Conservation (phyloP, 2,329 filamentous ascomycete genomes). For the Trichoderma atroviride region DNA sequence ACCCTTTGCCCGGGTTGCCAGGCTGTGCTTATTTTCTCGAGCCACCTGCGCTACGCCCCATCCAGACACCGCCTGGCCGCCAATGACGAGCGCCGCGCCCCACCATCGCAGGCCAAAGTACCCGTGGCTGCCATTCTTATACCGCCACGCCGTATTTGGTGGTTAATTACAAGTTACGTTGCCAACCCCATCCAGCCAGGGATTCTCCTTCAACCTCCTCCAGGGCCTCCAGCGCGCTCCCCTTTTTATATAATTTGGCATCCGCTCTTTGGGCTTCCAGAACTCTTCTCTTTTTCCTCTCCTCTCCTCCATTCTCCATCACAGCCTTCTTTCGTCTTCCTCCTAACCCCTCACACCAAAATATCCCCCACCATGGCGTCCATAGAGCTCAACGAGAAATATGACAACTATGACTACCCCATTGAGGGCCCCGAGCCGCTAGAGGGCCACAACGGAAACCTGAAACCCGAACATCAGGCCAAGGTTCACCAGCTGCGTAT, state of each 20-base stretch:
- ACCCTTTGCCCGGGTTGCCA: neutral
- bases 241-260: constrained; percentile 21
- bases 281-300: neutral
- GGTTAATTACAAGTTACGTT: constrained; percentile 26
- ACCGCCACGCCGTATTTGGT: constrained; percentile 26
- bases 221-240: neutral
- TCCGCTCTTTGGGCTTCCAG: constrained; percentile 15
- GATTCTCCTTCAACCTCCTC: constrained; percentile 23
- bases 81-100: constrained; percentile 10
- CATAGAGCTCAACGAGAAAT: constrained; percentile 78
- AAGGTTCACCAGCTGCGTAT: constrained; percentile 83
- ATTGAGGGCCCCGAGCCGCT: constrained; percentile 70
- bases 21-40: neutral
- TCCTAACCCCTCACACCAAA: constrained; percentile 22
- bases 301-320: neutral
- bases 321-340: neutral
- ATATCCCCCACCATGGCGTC: constrained; percentile 47
- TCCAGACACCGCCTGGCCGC: constrained; percentile 21
- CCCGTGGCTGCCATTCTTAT: constrained; percentile 16
- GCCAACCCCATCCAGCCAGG: constrained; percentile 20
- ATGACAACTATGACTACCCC: constrained; percentile 95
- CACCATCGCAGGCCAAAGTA: constrained; percentile 15
- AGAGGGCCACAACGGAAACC: constrained; percentile 83
- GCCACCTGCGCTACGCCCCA: constrained; percentile 4
- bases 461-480: constrained; percentile 84